These are phyloP conservation scores for Auricularia heimuer DNA, from an alignment of 768 basidiomycete species.

Conservation along the genomic window DNA sequence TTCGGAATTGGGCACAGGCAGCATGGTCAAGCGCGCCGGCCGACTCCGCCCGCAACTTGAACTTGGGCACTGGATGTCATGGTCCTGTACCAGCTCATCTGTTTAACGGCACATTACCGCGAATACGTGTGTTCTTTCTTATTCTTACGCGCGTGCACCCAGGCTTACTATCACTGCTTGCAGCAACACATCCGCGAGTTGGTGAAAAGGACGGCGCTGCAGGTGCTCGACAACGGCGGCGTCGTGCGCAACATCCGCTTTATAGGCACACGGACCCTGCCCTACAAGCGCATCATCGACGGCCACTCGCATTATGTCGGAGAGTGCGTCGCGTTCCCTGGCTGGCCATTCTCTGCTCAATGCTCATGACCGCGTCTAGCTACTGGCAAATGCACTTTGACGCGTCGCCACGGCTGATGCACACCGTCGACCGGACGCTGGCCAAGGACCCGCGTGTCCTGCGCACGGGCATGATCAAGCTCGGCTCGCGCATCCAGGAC, in stretches of 20 bases:
- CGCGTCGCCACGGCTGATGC: conserved; percentile 62
- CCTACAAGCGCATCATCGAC: conserved; percentile 62
- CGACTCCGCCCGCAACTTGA: too few species aligned
- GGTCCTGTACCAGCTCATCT: conserved; percentile 84
- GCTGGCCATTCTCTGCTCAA: background rate
- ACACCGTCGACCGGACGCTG: conserved; percentile 54
- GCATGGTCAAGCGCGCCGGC: background rate
- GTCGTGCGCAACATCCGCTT: conserved; percentile 74
- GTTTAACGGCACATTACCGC: conserved; percentile 65
- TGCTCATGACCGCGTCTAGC: conserved; percentile 27
- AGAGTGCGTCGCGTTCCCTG: conserved; percentile 50
- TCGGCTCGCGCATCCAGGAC: conserved; percentile 65
- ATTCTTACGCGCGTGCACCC: conserved; percentile 2
- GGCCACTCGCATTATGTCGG: conserved; percentile 46
- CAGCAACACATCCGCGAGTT: conserved; percentile 69
- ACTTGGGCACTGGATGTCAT: conserved; percentile 28
- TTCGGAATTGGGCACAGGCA: background rate
- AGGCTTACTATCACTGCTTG: background rate
- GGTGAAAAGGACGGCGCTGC: conserved; percentile 58
- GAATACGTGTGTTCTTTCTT: conserved; percentile 49
- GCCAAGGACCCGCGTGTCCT: conserved; percentile 75
- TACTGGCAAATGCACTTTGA: conserved; percentile 92
- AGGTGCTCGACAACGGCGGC: conserved; percentile 65
- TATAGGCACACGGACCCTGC: conserved; percentile 63
- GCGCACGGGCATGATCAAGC: conserved; percentile 70